Evolutionary conservation across 805 yeast genomes (phyloP).

Genomic region (Hanseniaspora meyeri): DNA sequence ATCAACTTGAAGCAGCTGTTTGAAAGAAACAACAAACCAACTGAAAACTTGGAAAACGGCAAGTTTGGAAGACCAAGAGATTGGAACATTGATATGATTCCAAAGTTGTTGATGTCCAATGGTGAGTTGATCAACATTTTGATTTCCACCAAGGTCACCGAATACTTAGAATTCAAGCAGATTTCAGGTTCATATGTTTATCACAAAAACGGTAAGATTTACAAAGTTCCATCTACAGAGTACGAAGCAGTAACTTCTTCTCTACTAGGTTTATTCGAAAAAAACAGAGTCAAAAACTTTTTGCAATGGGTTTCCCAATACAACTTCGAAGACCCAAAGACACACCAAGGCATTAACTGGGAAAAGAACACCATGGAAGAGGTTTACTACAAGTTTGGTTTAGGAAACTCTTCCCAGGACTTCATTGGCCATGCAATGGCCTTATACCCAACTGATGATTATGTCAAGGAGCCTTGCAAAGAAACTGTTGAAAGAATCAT

Average conservation of each 20-base stretch:
- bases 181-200: conserved; percentile 92
- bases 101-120: conserved; percentile 92
- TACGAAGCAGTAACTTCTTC: conserved; percentile 84
- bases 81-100: conserved; percentile 95
- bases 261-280: conserved; percentile 90
- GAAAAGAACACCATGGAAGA: conserved; percentile 87
- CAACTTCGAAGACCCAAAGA: conserved; percentile 61
- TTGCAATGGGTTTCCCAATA: conserved; percentile 77
- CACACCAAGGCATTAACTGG: conserved; percentile 77
- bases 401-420: conserved; percentile 86
- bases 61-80: conserved; percentile 83
- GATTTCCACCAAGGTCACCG: conserved; percentile 89
- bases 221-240: conserved; percentile 89
- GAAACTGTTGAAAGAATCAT: conserved; percentile 79
- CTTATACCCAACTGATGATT: conserved; percentile 83
- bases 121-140: conserved; percentile 94
- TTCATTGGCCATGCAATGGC: conserved; percentile 99
- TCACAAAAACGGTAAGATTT: conserved; percentile 68
- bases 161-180: conserved; percentile 92
- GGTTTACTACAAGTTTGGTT: conserved; percentile 75
- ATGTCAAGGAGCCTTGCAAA: conserved; percentile 77
- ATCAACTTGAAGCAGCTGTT: conserved; percentile 58
- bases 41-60: conserved; percentile 48
- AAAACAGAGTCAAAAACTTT: conserved; percentile 85
- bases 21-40: conserved; percentile 67